Evolutionary conservation across 495 filamentous ascomycete genomes (phyloP).

Genomic region (Penicillium egyptiacum): DNA sequence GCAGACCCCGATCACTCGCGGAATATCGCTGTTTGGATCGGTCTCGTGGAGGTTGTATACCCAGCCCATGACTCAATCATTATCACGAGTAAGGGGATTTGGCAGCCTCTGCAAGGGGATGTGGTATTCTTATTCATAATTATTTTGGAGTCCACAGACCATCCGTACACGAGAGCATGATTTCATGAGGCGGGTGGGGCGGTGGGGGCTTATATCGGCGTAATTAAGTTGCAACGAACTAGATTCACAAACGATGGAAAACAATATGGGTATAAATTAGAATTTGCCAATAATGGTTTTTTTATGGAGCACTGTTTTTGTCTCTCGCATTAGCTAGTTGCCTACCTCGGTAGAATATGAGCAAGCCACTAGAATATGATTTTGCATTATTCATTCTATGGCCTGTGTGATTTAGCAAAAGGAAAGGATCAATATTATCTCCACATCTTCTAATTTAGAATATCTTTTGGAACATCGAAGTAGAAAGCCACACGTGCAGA

Average conservation of each 20-base stretch:
- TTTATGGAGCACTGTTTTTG: no score
- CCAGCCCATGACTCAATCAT: slow-evolving; percentile 27
- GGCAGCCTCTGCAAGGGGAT: background rate
- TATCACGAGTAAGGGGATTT: background rate
- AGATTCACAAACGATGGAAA: background rate
- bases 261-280: background rate
- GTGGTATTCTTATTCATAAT: background rate
- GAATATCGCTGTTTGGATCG: slow-evolving; percentile 25
- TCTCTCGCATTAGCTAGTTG: no score
- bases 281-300: no score
- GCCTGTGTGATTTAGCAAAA: no score
- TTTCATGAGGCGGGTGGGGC: background rate
- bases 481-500: no score
- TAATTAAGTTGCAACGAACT: background rate
- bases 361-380: no score
- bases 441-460: no score
- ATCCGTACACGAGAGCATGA: background rate
- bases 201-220: background rate
- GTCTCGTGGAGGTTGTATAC: slow-evolving; percentile 30
- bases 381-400: no score
- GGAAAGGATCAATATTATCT: no score
- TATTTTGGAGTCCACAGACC: background rate
- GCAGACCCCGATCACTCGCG: slow-evolving; percentile 22
- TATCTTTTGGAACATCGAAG: no score
- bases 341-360: no score